These are phyloP conservation scores for Parascedosporium putredinis DNA, from an alignment of 2,329 filamentous ascomycete species.

Conservation along the genomic window DNA sequence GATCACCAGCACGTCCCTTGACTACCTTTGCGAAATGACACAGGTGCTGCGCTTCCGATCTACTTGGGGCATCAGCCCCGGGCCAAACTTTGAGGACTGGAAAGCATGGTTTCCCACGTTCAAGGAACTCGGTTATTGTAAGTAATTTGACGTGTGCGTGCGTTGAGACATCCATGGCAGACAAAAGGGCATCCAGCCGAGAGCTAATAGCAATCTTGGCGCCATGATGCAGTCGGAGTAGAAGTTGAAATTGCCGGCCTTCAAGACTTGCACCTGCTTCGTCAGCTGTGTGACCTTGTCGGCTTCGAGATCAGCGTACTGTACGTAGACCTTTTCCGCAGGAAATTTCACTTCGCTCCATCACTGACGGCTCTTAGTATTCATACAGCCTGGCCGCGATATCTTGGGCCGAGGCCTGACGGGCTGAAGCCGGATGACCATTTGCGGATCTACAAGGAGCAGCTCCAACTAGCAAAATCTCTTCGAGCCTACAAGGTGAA, in stretches of 20 bases:
- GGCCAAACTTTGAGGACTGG: neutral
- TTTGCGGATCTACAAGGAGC: constrained; percentile 11
- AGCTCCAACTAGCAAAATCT: constrained; percentile 8
- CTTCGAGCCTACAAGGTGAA: constrained; percentile 11
- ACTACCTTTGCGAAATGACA: neutral
- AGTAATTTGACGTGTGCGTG: neutral
- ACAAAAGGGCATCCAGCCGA: neutral
- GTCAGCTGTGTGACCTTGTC: neutral
- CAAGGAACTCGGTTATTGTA: neutral
- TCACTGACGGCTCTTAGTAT: neutral
- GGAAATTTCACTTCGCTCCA: neutral
- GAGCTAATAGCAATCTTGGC: neutral
- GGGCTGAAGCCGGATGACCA: neutral
- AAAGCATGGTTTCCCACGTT: neutral
- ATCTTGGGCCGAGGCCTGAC: neutral
- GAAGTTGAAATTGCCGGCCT: neutral
- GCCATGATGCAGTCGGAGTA: neutral
- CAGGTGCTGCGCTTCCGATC: neutral
- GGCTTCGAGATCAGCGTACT: neutral
- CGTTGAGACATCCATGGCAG: no score
- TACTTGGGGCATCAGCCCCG: neutral
- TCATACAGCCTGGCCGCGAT: neutral
- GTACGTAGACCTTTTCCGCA: neutral
- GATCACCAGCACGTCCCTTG: no score
- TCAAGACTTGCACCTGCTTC: neutral